A percentile compares a stretch with the other conserved stretches of the same genome.
Evolutionary conservation across 1,284 basidiomycete species (phyloP).

Genomic region (Lentinula novae-zelandiae): DNA sequence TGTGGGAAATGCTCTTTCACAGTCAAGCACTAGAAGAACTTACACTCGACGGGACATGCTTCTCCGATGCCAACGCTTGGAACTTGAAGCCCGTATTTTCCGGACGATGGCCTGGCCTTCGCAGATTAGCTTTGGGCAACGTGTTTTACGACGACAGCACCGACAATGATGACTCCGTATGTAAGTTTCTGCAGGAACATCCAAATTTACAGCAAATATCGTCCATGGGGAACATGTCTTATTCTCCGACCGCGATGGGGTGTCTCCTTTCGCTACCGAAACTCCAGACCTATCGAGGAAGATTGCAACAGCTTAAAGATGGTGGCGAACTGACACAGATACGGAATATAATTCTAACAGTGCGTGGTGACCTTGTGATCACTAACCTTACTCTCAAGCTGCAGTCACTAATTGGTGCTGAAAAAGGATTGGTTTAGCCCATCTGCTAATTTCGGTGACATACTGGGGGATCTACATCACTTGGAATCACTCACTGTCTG

Average conservation of each 20-base stretch:
- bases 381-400: too few species aligned
- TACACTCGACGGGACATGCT: slow-evolving; percentile 18
- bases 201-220: slow-evolving; percentile 13
- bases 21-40: slow-evolving; percentile 17
- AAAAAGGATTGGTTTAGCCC: slow-evolving; percentile 19
- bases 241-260: slow-evolving; percentile 12
- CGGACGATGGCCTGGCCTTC: slow-evolving; percentile 19
- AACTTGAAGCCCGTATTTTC: slow-evolving; percentile 15
- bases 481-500: slow-evolving; percentile 16
- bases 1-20: slow-evolving; percentile 21
- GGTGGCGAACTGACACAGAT: neutral
- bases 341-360: slow-evolving; percentile 11
- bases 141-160: slow-evolving; percentile 6
- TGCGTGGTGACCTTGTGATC: neutral
- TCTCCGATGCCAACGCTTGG: slow-evolving; percentile 15
- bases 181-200: slow-evolving; percentile 17
- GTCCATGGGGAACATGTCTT: slow-evolving; percentile 14
- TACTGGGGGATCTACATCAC: slow-evolving; percentile 12
- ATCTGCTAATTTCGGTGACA: slow-evolving; percentile 17
- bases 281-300: slow-evolving; percentile 15
- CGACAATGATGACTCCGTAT: slow-evolving; percentile 3
- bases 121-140: slow-evolving; percentile 16
- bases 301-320: slow-evolving; percentile 17
- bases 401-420: too few species aligned
- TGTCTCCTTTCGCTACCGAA: slow-evolving; percentile 16